Evolutionary conservation across 2,329 filamentous ascomycete genomes (phyloP), one percentile per base, ranked within the genome.

Genomic region (Colletotrichum sp.): DNA sequence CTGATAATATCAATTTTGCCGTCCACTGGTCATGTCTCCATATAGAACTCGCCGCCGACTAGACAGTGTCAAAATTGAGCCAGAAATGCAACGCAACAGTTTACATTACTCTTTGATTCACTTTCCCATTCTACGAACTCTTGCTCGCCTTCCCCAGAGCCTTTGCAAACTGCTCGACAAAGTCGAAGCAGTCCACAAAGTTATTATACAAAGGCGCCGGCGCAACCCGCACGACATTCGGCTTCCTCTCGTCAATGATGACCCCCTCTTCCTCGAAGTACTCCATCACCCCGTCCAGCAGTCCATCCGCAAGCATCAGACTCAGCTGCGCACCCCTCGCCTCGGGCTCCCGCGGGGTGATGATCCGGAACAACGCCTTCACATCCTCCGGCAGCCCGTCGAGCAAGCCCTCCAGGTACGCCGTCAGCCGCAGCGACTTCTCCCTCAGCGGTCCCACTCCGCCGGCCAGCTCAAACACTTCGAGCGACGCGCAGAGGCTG

Each of bases 141-240:
- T 66, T 39, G 13, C 1, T 48, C 4, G 74, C 21, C 21, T n/a
- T 68, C 26, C 34, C 24, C 55, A 84, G 61, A 7, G 79, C 81
- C 71, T 79, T 74, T 28, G 72, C 72, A 57, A 84, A 82, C 13
- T 79, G 80, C 75, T 72, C 70, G 14, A 81, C 81, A 78, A 84
- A 84, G n/a, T 79, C 79, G 39, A 78, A 83, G 68, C 83, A 84
- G 68, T 98, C 95, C 57, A 86, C 85, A 82, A 94, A 96, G 1
- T 89, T 92, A 82, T 96, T 97, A 83, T 97, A 98, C 81, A 98
- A 82, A 9, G 95, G 95, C 57, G 93, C 93, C 5, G 95, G 95
- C 6, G 95, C 95, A 7, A 96, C 92, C 10, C 95, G 87, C 63
- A 98, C 92, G 14, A 97, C 95, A 83, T 96, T 91, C 3, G 95